Conservation (phyloP, 768 basidiomycete species). For the Fomitopsis serialis region DNA sequence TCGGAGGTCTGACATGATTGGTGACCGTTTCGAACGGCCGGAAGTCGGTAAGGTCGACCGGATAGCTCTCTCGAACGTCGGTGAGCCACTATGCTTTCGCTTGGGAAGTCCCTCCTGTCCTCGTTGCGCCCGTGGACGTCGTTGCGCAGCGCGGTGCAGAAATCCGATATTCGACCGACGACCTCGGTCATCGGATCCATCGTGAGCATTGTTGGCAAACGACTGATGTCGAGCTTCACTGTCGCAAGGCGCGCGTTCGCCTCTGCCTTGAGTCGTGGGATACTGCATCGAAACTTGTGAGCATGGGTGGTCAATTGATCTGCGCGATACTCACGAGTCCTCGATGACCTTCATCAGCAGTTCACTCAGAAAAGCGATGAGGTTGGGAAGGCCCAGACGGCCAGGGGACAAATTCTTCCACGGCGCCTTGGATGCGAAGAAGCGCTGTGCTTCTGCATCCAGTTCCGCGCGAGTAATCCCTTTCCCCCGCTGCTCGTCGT, state of each 20-base stretch:
- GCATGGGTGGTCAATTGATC: background rate
- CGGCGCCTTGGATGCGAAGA: slow-evolving; percentile 43
- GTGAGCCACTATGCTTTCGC: slow-evolving; percentile 28
- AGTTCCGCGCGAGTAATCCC: slow-evolving; percentile 32
- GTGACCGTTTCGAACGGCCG: slow-evolving; percentile 21
- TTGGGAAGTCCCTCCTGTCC: slow-evolving; percentile 32
- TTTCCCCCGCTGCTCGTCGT: slow-evolving; percentile 45
- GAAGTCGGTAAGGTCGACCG: slow-evolving; percentile 38
- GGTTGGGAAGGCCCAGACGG: slow-evolving; percentile 51
- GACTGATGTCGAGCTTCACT: slow-evolving; percentile 28
- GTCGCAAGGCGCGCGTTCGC: slow-evolving; percentile 34
- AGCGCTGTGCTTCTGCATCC: slow-evolving; percentile 32
- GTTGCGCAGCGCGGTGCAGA: slow-evolving; percentile 36
- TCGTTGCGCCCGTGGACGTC: slow-evolving; percentile 27
- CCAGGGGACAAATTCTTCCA: slow-evolving; percentile 42
- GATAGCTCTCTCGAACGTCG: slow-evolving; percentile 28
- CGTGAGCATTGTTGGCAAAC: slow-evolving; percentile 35
- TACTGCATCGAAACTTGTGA: slow-evolving; percentile 26
- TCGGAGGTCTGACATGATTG: slow-evolving; percentile 1
- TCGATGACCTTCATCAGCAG: slow-evolving; percentile 49
- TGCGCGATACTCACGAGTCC: slow-evolving; percentile 36
- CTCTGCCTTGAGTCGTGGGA: slow-evolving; percentile 38
- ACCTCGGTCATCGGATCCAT: slow-evolving; percentile 42
- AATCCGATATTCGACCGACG: slow-evolving; percentile 35
- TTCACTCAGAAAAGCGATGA: slow-evolving; percentile 48